phyloP scores from a whole-genome alignment of 139 green algal genomes.

The Parachlorella kessleri region DNA sequence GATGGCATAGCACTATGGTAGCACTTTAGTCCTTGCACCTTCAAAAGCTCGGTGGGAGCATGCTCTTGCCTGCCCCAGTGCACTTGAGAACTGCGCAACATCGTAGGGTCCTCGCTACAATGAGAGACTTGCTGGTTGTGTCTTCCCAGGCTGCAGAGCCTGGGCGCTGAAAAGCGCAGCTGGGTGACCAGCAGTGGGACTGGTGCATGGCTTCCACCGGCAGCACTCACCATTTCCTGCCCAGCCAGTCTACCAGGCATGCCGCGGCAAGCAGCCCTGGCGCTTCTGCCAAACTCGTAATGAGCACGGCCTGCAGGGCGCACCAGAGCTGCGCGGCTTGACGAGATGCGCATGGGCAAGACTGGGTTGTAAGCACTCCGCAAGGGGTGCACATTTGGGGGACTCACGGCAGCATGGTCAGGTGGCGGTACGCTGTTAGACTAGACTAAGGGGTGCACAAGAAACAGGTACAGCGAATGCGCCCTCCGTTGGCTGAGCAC shows the following conservation, averaged over 20 bases:
- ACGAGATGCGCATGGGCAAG: neutral
- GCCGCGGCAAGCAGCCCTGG: conserved; percentile 38
- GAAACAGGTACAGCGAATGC: neutral
- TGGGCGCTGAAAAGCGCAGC: too few species aligned
- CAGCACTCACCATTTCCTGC: conserved; percentile 22
- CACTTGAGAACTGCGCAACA: too few species aligned
- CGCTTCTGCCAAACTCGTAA: conserved; percentile 40
- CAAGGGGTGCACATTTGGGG: too few species aligned
- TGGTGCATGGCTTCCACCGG: too few species aligned
- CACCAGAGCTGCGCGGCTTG: neutral
- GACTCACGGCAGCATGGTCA: neutral
- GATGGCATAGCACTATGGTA: too few species aligned
- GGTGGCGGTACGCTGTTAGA: neutral
- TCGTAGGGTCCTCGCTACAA: too few species aligned
- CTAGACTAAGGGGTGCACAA: neutral
- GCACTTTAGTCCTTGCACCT: too few species aligned
- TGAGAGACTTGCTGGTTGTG: too few species aligned
- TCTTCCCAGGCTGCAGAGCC: too few species aligned
- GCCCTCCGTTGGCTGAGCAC: neutral
- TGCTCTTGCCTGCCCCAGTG: too few species aligned
- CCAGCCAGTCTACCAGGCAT: conserved; percentile 23
- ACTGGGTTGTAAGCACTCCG: neutral
- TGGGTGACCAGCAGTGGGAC: too few species aligned
- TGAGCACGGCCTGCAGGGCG: conserved; percentile 42
- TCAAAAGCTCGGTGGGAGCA: too few species aligned